A percentile compares a stretch with the other conserved stretches of the same genome.
Conservation (phyloP, 2,329 filamentous ascomycete genomes). For the Incumbomyces delicatus region DNA sequence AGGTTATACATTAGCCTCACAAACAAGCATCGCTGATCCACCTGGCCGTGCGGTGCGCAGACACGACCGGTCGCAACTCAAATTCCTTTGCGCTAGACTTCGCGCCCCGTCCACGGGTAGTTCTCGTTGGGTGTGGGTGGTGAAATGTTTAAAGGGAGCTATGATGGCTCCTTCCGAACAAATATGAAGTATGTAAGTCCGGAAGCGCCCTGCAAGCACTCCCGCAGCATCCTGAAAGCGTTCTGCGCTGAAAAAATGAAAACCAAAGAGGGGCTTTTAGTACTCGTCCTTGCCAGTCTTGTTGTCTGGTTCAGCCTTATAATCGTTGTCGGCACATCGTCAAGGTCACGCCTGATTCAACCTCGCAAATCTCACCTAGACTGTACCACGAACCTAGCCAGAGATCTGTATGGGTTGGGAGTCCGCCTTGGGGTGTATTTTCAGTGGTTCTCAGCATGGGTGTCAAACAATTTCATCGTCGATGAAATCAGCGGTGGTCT, state of each 20-base stretch:
- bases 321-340: background rate
- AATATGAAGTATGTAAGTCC: too few species aligned
- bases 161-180: too few species aligned
- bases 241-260: background rate
- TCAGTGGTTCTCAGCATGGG: conserved; percentile 16
- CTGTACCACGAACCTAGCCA: conserved; percentile 3
- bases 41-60: too few species aligned
- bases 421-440: conserved; percentile 16
- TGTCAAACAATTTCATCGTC: conserved; percentile 15
- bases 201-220: too few species aligned
- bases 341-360: background rate
- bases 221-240: too few species aligned
- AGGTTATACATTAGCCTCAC: too few species aligned
- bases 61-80: too few species aligned
- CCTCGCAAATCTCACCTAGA: background rate
- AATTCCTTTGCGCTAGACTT: too few species aligned
- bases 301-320: background rate
- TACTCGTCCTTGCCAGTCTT: background rate
- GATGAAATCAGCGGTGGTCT: conserved; percentile 11
- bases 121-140: too few species aligned
- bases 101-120: too few species aligned
- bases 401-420: conserved; percentile 17
- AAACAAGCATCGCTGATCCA: too few species aligned
- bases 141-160: too few species aligned
- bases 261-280: background rate